Evolutionary conservation across 805 yeast species (phyloP), one percentile per base, ranked within the genome.

Genomic region (Saturnispora hagleri): DNA sequence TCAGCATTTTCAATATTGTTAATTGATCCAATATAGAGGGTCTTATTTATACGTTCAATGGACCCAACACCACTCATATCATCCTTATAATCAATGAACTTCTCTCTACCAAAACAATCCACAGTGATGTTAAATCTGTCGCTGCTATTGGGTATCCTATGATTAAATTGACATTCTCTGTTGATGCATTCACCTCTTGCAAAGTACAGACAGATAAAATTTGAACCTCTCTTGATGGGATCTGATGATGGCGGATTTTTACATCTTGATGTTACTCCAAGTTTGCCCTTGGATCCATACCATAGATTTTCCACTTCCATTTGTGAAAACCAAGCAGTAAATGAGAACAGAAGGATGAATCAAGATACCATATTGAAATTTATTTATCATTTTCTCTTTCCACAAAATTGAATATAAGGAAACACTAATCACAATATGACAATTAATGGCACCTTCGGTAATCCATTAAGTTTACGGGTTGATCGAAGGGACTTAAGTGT

Each of bases 1-100:
- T 61, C 56, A 53, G 72, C 78, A 17, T 24, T 20, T 24, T 53
- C 53, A 53, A 70, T 69, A 47, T 64, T 73, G 2, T 60, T 62
- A 1, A 57, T 59, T 61, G 42, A 38, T 8, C 42, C 93, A 2
- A 91, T 77, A 62, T 84, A 90, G 2, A 91, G 64, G 0, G 97
- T 89, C 50, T 81, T 69, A 62, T 89, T 90, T n/a, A 72, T 71
- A 36, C 73, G 69, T 58, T 77, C 73, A 62, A 91, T 82, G 24
- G 88, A 81, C 0, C 98, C 99, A 3, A 89, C 84, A 34, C 99
- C 99, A 28, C 85, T 81, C 97, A 89, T 89, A 67, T 91, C 98
- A 57, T 91, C 97, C 58, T 89, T 71, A 60, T 87, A 88, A 46
- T 81, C 85, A 1, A 85, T 73, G 56, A 84, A 84, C 65, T 86